Evolutionary conservation across 2,329 filamentous ascomycete species (phyloP), one percentile per base, ranked within the genome.

Genomic region (Venturia effusa): DNA sequence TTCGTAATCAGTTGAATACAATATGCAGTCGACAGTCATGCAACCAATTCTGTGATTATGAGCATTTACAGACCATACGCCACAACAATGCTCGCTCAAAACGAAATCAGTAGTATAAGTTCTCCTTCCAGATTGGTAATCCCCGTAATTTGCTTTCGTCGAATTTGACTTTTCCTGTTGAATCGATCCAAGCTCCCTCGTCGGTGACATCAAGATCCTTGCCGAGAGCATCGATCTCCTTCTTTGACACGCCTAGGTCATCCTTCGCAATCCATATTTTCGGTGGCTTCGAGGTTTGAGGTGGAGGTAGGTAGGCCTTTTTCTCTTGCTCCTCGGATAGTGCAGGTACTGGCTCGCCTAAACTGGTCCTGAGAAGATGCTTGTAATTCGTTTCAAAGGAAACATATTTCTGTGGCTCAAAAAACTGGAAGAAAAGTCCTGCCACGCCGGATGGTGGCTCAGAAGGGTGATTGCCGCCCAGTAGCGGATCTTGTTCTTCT

Each of bases 251-350:
- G 3, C 78, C 77, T 69, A 77, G 71, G 15, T 73, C 72, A 65
- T 81, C 79, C 19, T 69, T 69, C 1, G 77, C 76, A 22, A 80
- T 76, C 79, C 79, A 81, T 22, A 80, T 64, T n/a, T 75, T 74
- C 1, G 78, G 77, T 1, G 74, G 76, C 57, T 76, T 73, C 17
- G 72, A 73, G 0, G 74, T 63, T n/a, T 65, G 32, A 27, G 67
- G 64, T 1, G 67, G 67, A n/a, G 66, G 61, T 27, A 32, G 24
- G 22, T 34, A 67, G 40, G 66, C 62, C 30, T 60, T 59, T 7
- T 72, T 15, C n/a, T 39, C 60, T 40, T 51, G 32, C 19, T 64
- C 61, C 70, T 43, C 66, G 65, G 30, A 74, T 64, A 68, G 74
- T 24, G n/a, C 30, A 1, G 60, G 15, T 11, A 59, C 40, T 11